These are phyloP conservation scores for Hypoxylon sp. DNA, from an alignment of 2,329 filamentous ascomycete species.

Conservation along the genomic window DNA sequence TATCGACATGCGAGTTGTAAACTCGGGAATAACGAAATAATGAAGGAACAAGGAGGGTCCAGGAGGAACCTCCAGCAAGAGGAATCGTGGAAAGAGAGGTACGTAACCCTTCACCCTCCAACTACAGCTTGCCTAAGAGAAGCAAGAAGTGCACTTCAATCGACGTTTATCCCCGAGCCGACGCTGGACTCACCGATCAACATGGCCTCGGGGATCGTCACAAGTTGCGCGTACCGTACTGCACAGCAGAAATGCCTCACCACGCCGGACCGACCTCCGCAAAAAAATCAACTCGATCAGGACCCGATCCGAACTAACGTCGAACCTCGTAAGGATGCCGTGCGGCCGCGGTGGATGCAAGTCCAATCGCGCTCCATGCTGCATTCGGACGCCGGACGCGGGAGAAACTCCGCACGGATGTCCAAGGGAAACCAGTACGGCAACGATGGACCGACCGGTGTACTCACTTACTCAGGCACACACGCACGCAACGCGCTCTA, in stretches of 20 bases:
- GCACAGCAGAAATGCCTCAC: background rate
- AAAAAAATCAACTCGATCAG: background rate
- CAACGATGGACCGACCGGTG: background rate
- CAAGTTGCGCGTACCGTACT: background rate
- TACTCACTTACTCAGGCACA: background rate
- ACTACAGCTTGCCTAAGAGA: background rate
- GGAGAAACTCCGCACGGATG: slow-evolving; percentile 12
- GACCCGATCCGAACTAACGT: slow-evolving; percentile 5
- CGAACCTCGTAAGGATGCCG: background rate
- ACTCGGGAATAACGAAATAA: background rate
- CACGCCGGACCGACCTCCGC: background rate
- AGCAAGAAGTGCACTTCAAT: background rate
- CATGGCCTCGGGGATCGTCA: background rate
- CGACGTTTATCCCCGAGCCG: background rate
- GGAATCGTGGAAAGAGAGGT: background rate
- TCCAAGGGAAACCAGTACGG: background rate
- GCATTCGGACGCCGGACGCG: slow-evolving; percentile 6
- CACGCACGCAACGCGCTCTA: background rate
- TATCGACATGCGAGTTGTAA: background rate
- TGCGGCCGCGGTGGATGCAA: background rate
- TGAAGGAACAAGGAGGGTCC: background rate
- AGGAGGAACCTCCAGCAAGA: background rate
- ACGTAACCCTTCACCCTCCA: background rate
- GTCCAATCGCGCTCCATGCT: slow-evolving; percentile 4
- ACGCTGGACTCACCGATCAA: background rate